Base-by-base conservation (phyloP, 2,329 filamentous ascomycete species). In the Paraphoma sp. region DNA sequence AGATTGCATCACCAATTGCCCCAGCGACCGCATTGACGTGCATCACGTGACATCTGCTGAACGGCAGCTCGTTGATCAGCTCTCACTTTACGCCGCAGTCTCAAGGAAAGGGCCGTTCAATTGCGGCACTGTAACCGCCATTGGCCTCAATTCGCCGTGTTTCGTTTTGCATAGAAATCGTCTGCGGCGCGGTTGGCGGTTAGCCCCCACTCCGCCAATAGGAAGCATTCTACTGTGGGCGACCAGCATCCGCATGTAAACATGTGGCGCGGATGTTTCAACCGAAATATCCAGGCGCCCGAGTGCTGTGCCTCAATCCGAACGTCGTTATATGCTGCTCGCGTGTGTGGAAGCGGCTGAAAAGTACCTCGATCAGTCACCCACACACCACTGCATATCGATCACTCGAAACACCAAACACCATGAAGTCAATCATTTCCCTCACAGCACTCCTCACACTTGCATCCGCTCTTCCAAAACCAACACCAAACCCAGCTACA, bases 251-350 rank as follows among this genome's bases (percentile, higher is more conserved):
- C 23, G 28, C 41, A 51, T 54, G 57, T 45, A 49, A 56, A 51
- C 46, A 51, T 54, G 56, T 53, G 51, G 59, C 56, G 46, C 38
- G 33, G 33, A 43, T 28, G 53, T 55, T 55, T 55, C 48, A 40
- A 29, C n/a, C 8, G 6, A 11, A 31, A 18, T 47, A 50, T 2
- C 45, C 54, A 64, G 45, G 51, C 61, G 59, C 61, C 48, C 47
- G 18, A 10, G 48, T 53, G 56, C 59, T 64, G 56, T 60, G 61
- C 59, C 54, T 51, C 59, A 45, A n/a, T 47, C 40, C 41, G 23
- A 47, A 16, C 23, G 11, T 5, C 44, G 38, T n/a, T 56, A 54
- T 54, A 45, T 47, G 33, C 33, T 36, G 33, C 14, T 10, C 10
- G 3, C 2, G 14, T 36, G 33, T 14, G 33, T 10, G 14, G 33